These are phyloP conservation scores for Moricandia moricandioides DNA, from an alignment of 345 rosid genomes.

Conservation along the genomic window DNA sequence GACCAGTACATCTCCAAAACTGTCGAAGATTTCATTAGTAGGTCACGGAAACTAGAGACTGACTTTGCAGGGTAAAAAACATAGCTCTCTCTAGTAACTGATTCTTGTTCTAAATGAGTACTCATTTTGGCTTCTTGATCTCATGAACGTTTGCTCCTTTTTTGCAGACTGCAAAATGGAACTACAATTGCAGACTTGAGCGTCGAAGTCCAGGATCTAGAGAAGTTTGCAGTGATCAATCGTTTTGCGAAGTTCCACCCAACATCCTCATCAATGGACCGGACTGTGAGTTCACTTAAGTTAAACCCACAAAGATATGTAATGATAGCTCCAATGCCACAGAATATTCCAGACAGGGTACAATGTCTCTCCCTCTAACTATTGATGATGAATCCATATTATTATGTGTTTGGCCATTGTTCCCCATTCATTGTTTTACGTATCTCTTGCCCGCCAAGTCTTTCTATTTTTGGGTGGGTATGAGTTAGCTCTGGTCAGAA, in stretches of 20 bases:
- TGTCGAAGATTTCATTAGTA: slow-evolving; percentile 55
- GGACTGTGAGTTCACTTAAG: slow-evolving; percentile 41
- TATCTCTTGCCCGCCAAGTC: no score
- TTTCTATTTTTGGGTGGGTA: no score
- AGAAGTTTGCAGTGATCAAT: slow-evolving; percentile 75
- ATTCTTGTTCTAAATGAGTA: not conserved
- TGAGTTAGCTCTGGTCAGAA: slow-evolving; percentile 12
- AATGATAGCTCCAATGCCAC: slow-evolving; percentile 73
- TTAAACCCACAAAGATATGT: slow-evolving; percentile 76
- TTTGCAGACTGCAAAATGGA: slow-evolving; percentile 70
- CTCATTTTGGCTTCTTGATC: not conserved
- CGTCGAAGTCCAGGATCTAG: slow-evolving; percentile 79
- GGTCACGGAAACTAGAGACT: slow-evolving; percentile 58
- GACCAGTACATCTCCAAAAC: slow-evolving; percentile 54
- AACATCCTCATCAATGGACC: slow-evolving; percentile 45
- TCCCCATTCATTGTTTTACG: no score
- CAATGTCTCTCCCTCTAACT: slow-evolving; percentile 86
- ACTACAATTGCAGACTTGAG: slow-evolving; percentile 60
- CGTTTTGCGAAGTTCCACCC: slow-evolving; percentile 86
- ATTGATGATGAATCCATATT: slow-evolving; percentile 23
- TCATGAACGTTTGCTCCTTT: not conserved
- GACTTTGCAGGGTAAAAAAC: slow-evolving; percentile 51
- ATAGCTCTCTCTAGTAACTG: not conserved
- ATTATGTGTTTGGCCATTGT: no score
- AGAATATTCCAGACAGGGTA: slow-evolving; percentile 76